A percentile compares a stretch with the other conserved stretches of the same genome.
Evolutionary conservation across 495 filamentous ascomycete species (phyloP).

Genomic region (Annulohypoxylon nitens): DNA sequence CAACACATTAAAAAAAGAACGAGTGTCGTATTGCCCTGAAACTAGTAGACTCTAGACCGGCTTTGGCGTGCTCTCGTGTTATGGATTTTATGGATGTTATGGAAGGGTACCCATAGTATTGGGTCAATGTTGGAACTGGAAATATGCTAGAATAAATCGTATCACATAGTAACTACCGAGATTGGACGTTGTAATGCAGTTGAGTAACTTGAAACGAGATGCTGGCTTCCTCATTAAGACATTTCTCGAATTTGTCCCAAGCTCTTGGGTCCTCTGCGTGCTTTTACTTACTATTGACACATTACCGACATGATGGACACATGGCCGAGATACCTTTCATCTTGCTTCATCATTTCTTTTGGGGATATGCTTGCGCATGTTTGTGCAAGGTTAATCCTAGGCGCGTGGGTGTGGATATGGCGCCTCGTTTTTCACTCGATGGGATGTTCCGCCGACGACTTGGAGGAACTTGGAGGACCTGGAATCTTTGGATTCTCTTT

Average conservation of each 20-base stretch:
- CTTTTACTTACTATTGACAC: not conserved
- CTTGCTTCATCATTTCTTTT: not conserved
- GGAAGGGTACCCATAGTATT: slow-evolving; percentile 1
- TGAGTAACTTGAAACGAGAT: slow-evolving; percentile 28
- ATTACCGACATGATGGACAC: not conserved
- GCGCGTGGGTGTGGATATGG: not conserved
- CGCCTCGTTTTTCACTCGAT: slow-evolving; percentile 10
- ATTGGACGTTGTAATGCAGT: slow-evolving; percentile 42
- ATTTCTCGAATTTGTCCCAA: slow-evolving; percentile 38
- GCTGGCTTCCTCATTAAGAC: slow-evolving; percentile 27
- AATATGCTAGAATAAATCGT: slow-evolving; percentile 28
- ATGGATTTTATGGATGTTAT: slow-evolving; percentile 7
- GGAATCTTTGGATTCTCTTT: not conserved
- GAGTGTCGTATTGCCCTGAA: slow-evolving; percentile 12
- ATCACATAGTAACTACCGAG: slow-evolving; percentile 29
- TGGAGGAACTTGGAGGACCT: too few relatives aligned
- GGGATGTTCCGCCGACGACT: slow-evolving; percentile 19
- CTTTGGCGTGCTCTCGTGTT: slow-evolving; percentile 19
- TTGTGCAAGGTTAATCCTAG: slow-evolving; percentile 31
- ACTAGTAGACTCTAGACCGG: slow-evolving; percentile 9
- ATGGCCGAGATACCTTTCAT: slow-evolving; percentile 11
- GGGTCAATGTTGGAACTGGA: slow-evolving; percentile 21
- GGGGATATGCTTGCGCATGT: slow-evolving; percentile 19
- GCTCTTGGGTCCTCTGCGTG: slow-evolving; percentile 32
- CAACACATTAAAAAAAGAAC: not conserved